Evolutionary conservation across 805 yeast species (phyloP), one percentile per base, ranked within the genome.

Genomic region (Huiozyma naganishii): DNA sequence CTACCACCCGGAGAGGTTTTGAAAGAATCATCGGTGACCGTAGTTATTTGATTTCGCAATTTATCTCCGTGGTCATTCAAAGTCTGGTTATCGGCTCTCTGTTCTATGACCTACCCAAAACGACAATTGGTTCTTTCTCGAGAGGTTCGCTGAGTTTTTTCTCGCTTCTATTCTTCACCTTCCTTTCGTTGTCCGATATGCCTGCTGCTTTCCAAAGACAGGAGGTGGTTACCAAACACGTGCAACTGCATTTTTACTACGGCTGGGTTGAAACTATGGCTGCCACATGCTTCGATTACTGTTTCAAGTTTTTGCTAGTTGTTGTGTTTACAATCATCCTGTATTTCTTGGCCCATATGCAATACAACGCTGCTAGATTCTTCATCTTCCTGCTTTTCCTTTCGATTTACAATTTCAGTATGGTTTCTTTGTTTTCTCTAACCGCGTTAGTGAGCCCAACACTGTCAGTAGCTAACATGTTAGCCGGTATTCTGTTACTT

Each of bases 211-310:
- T 75, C 54, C 70, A 64, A 39, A 67, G 73, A 37, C 69, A 78
- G 45, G 67, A 74, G 36, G 71, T 83, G 49, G 73, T 80, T 32
- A 72, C 68, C 50, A 81, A 82, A 55, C 90, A 83, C 54, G 73
- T 76, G 50, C 69, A 72, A 45, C 79, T 78, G 52, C 76, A 80
- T 7, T 72, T 80, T 50, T 82, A 81, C 57, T 70, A 76, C 37
- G 81, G 83, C 7, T 72, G 84, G 34, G 74, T 80, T 7, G 87
- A 82, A 58, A 81, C 83, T 1, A 50, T 82, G 6, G 78, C 84
- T 0, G 64, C 77, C 6, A 67, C 78, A 38, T 48, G 77, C 6
- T 72, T 80, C 9, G 82, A 78, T 45, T 59, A 81, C 49, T 84
- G 85, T 1, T 66, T 73, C 41, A 81, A 80, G 58, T 48, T 71